Evolutionary conservation across 208 protist species (phyloP), one percentile per base, ranked within the genome.

Genomic region (Crithidia fasciculata): DNA sequence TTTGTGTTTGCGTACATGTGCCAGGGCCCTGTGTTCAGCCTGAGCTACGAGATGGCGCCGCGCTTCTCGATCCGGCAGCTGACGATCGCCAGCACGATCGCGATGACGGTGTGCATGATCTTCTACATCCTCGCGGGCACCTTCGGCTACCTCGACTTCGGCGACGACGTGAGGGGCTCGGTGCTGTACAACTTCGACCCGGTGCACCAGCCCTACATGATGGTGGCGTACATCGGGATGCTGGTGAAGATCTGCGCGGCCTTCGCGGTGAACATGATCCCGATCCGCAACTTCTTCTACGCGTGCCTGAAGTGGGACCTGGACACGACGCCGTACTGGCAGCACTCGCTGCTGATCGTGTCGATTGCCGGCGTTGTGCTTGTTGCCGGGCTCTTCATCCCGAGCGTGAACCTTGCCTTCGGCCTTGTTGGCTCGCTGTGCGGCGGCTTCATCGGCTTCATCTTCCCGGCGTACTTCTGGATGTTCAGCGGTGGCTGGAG

Each of bases 81-180:
- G 44, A 93, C 88, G 40, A 2, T 87, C 3, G 80, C 67, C 52
- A 66, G 78, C 18, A 67, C 74, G 8, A 77, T 91, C 50, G 69
- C 78, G 16, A 92, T 96, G 87, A 62, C 69, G 13, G 50, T 87
- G 41, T 92, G 86, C 74, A 85, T 78, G 39, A 13, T 89, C 8
- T 62, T 96, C 19, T 96, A 96, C 72, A 79, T 83, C 58, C 15
- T 91, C 8, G 79, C 71, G 39, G 88, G 88, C 43, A n/a, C 91
- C 57, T 91, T 93, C 58, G 86, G 85, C 40, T 92, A 92, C 78
- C 81, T 92, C 65, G 86, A 94, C 45, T 96, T 96, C 86, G 87
- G 39, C 55, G 71, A 61, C 28, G 39, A 61, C 2, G 63, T 79
- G 44, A n/a, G 69, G 64, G 80, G 81, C 18, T 87, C 82, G 37